Conservation (phyloP, 1,284 basidiomycete genomes). For the Sporisorium exsertum region DNA sequence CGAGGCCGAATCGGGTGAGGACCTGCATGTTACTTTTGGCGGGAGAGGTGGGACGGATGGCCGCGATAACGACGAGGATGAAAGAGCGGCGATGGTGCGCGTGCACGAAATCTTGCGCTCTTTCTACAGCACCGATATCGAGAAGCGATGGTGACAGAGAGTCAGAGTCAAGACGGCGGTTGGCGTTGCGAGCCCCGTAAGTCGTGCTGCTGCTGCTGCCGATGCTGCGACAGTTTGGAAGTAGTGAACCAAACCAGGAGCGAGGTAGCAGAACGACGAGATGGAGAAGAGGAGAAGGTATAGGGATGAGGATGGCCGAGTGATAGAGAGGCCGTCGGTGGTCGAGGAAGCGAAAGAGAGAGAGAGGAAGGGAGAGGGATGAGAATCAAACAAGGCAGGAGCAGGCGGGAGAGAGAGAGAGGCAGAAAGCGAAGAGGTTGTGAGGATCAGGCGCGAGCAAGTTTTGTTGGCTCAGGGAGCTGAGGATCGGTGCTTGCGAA, state of each 20-base stretch:
- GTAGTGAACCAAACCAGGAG: neutral
- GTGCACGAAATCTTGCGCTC: neutral
- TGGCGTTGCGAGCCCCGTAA: neutral
- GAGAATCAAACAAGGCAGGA: neutral
- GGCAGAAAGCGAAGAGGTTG: neutral
- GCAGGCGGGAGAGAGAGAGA: neutral
- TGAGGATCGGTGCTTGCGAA: constrained; percentile 4
- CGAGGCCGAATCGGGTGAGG: constrained; percentile 7
- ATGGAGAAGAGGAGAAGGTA: constrained; percentile 4
- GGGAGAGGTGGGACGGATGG: neutral
- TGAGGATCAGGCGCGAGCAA: neutral
- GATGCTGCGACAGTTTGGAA: neutral
- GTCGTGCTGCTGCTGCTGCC: neutral
- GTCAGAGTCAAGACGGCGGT: neutral
- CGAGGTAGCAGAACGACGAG: neutral
- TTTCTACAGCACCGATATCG: neutral
- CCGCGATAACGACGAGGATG: neutral
- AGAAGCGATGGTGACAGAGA: neutral
- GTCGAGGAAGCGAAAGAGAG: constrained; percentile 6
- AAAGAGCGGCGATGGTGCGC: neutral
- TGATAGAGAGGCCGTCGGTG: constrained; percentile 9
- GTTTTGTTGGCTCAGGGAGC: neutral
- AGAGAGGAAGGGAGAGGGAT: constrained; percentile 2
- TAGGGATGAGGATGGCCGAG: constrained; percentile 7
- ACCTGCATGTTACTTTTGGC: constrained; percentile 15